Base-by-base conservation (phyloP, 345 rosid genomes). In the Populus ilicifolia region DNA sequence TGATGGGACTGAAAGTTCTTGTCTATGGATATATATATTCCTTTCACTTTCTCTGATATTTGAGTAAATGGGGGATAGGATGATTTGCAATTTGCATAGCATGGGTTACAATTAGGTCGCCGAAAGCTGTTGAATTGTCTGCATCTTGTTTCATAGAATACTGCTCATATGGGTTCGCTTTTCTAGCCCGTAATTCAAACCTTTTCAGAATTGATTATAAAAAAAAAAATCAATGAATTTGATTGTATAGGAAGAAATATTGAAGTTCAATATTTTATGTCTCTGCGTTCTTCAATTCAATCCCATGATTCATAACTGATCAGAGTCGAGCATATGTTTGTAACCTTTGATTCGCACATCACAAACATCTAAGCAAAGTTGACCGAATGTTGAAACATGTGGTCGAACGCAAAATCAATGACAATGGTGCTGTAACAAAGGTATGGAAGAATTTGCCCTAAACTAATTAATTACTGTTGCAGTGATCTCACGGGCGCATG, bases 61-160 rank as follows among this genome's bases (percentile, higher is more conserved):
- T 52, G 18, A 6, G 59, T 52, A 23, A 6, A 39, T 5, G 23
- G 4, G 63, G 63, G 63, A 10, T 59, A 8, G 63, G 63, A 59
- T 56, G 63, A 59, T 59, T 10, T 56, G 27, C 63, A 10, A 59
- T n/a, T 23, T 59, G 12, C 63, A 59, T 59, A 59, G 63, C 63
- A 8, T n/a, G 12, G 63, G 29, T n/a, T 59, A n/a, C 29, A 59
- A 59, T 46, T 59, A 59, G 63, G 63, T n/a, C 13, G 29, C 63
- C 29, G 29, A 59, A 56, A 20, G 5, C n/a, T 17, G 46, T 39
- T 72, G 80, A 65, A 43, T 70, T 64, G 23, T 64, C 64, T 62
- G 78, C 78, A 76, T 21, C 63, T 27, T 67, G 66, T 67, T 77
- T 59, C 10, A 14, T 35, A 20, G 1, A 59, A 70, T 30, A 11